phyloP scores from a whole-genome alignment of 23 red algal genomes.

The Gracilaria domingensis region DNA sequence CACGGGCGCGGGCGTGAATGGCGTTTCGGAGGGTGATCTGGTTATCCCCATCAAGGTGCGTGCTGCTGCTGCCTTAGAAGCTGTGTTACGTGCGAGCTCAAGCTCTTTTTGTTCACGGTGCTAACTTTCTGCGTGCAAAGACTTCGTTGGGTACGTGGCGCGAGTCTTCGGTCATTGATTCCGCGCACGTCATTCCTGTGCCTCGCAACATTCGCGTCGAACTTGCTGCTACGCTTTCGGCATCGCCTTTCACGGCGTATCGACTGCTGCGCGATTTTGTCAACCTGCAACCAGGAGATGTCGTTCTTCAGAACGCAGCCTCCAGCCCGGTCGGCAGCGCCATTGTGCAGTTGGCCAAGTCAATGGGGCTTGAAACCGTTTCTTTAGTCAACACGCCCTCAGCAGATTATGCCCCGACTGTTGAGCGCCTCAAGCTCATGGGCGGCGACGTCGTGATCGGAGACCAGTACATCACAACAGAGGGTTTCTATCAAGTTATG shows the following conservation, averaged over 20 bases:
- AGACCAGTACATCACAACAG: slow-evolving; percentile 50
- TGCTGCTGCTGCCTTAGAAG: not conserved
- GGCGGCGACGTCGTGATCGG: slow-evolving; percentile 80
- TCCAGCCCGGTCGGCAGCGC: slow-evolving; percentile 73
- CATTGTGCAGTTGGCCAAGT: slow-evolving; percentile 78
- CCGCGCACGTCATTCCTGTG: slow-evolving; percentile 59
- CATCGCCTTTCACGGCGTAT: slow-evolving; percentile 68
- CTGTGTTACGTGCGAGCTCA: too few species aligned
- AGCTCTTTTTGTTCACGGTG: not conserved
- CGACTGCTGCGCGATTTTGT: slow-evolving; percentile 78
- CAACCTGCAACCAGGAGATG: slow-evolving; percentile 74
- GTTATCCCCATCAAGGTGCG: slow-evolving; percentile 72
- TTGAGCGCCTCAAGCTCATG: slow-evolving; percentile 81
- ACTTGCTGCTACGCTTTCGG: slow-evolving; percentile 67
- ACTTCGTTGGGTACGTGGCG: slow-evolving; percentile 74
- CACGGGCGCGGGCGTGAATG: slow-evolving; percentile 27
- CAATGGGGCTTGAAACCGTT: slow-evolving; percentile 68
- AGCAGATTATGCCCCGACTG: slow-evolving; percentile 71
- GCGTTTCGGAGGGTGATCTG: slow-evolving; percentile 50
- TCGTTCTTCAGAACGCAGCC: slow-evolving; percentile 75
- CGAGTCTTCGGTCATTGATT: slow-evolving; percentile 50
- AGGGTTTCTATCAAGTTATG: slow-evolving; percentile 61
- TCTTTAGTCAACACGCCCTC: slow-evolving; percentile 62
- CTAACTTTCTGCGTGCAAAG: slow-evolving; percentile 9
- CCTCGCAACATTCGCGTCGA: slow-evolving; percentile 58